Base-by-base conservation (phyloP, 352 stramenopile genomes). In the Globisporangium nagaii region DNA sequence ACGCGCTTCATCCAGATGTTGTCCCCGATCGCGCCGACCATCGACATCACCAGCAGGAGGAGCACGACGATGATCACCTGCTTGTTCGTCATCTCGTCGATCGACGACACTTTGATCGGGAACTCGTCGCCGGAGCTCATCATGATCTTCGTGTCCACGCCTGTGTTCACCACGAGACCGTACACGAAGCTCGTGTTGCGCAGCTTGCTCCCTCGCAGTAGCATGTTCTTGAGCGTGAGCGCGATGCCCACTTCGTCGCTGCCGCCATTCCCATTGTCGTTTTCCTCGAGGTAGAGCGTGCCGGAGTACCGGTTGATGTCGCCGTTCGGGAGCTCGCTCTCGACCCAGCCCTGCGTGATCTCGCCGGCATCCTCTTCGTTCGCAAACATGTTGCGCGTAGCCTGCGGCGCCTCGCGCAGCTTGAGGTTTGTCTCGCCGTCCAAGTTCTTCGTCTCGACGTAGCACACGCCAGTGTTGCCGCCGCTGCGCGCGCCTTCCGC, bases 101-200 rank as follows among this genome's bases (percentile, higher is more conserved):
- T 91, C 8, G 80, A 89, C 10, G 75, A 89, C 13, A 88, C n/a
- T 58, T 95, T 95, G 2, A 91, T 68, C 2, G 83, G 74, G 53
- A 90, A 90, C 41, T 88, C 83, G 41, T 93, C 76, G 2, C 78
- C 80, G 2, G 83, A 90, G 57, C 80, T 96, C 84, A 91, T 90
- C 77, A 96, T 95, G 48, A 97, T 95, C 64, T 97, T 97, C 6
- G 75, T 79, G 52, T 98, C 91, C 28, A 95, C 68, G 24, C 91
- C 92, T 7, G 90, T 97, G 65, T 98, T 97, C 10, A 98, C 72
- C 5, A 97, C 95, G 7, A 98, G 56, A 0, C 91, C 94, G 31
- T 93, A 93, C 4, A 87, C 77, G 34, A 54, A 95, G 27, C 85
- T 86, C 8, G 91, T 98, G 58, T 97, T 97, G 4, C 91, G 81